Evolutionary conservation across 2,329 filamentous ascomycete genomes (phyloP), one percentile per base, ranked within the genome.

Genomic region (Myriosclerotinia scirpicola): DNA sequence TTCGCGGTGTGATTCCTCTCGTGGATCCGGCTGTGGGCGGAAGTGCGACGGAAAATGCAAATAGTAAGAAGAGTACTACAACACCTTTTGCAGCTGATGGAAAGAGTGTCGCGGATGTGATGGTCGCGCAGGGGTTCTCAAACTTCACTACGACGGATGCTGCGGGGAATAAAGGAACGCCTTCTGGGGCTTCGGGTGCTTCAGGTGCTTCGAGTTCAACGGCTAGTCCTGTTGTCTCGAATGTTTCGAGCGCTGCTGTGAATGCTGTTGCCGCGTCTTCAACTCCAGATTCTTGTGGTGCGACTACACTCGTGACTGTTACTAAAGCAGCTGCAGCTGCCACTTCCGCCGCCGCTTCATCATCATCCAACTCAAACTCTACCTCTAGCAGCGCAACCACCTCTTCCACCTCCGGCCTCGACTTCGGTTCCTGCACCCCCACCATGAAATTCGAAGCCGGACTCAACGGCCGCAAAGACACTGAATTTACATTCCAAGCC

Each of bases 401-500:
- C 20, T 73, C 74, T 68, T 72, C 71, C 20, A 73, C 69, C 44
- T 72, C 70, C 20, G 80, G 76, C 2, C 79, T 80, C 34, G 81
- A 84, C 74, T 84, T 84, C 67, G 82, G 83, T 54, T 71, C 73
- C 30, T 85, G 83, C 75, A 77, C 73, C 5, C 83, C 83, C 15
- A 81, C 79, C 36, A 84, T 84, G 73, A 82, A 86, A 76, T 87
- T 86, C 78, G 80, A 84, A 72, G 80, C 81, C 55, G 85, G 85
- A 17, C 82, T 83, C 0, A 71, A 78, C 59, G 81, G 81, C 22
- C 84, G 85, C 65, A 75, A 79, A 11, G 81, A 81, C 26, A 81
- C 79, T 66, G 87, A 89, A 77, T 86, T 84, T 77, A 89, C 88
- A 61, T 91, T 90, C 84, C 85, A 88, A 77, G 84, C 89, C 62